These are phyloP conservation scores for Talaromyces albobiverticillius DNA, from an alignment of 2,329 filamentous ascomycete species.

Conservation along the genomic window DNA sequence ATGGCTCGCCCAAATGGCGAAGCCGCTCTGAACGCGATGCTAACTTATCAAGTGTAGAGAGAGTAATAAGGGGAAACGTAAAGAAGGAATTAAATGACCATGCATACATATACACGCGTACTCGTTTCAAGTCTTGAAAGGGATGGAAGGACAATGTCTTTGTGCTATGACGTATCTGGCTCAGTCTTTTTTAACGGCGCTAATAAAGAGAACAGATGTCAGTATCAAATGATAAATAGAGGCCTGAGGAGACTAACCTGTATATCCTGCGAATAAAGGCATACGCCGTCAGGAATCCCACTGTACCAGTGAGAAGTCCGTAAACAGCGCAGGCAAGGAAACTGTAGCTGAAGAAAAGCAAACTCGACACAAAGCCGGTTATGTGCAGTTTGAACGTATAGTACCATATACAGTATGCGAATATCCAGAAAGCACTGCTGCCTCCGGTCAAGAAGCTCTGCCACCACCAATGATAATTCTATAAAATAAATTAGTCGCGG, in stretches of 20 bases:
- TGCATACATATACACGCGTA: background rate
- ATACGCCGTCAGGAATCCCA: constrained; percentile 82
- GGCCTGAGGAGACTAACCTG: constrained; percentile 51
- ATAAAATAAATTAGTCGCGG: background rate
- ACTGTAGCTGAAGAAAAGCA: constrained; percentile 84
- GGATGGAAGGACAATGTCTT: no score
- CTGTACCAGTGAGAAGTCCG: constrained; percentile 74
- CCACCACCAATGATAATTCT: constrained; percentile 93
- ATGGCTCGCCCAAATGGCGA: no score
- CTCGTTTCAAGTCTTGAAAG: no score
- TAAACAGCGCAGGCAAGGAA: constrained; percentile 79
- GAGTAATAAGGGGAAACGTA: no score
- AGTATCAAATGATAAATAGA: background rate
- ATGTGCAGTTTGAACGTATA: constrained; percentile 78
- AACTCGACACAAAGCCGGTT: constrained; percentile 70
- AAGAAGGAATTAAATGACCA: no score
- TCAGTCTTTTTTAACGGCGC: constrained; percentile 16
- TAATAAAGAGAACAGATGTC: background rate
- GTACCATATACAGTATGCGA: constrained; percentile 80
- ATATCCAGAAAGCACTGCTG: constrained; percentile 75
- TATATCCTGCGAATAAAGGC: constrained; percentile 82
- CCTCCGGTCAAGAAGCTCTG: constrained; percentile 78
- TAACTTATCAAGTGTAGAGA: no score
- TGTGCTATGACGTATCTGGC: background rate
- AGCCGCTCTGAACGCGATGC: no score